These are phyloP conservation scores for Zygosaccharomyces bisporus DNA, from an alignment of 805 yeast species.

Conservation along the genomic window DNA sequence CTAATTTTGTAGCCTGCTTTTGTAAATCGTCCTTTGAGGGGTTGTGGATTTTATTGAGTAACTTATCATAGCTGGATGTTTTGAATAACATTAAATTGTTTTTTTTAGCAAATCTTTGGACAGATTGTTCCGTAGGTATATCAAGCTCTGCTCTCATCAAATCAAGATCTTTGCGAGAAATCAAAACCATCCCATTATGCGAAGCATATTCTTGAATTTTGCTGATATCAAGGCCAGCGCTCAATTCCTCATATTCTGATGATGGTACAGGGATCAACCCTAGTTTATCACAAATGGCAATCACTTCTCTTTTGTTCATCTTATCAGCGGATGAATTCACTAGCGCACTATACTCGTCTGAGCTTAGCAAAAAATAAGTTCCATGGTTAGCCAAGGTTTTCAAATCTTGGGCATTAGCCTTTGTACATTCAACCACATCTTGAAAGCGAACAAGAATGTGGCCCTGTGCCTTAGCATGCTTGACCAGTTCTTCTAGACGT, in stretches of 20 bases:
- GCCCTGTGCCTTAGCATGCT: slow-evolving; percentile 11
- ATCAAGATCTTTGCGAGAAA: slow-evolving; percentile 32
- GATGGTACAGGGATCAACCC: slow-evolving; percentile 24
- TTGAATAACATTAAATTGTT: slow-evolving; percentile 27
- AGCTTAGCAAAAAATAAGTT: slow-evolving; percentile 11
- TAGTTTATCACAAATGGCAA: slow-evolving; percentile 19
- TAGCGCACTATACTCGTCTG: slow-evolving; percentile 11
- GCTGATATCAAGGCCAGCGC: slow-evolving; percentile 9
- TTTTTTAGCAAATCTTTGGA: slow-evolving; percentile 28
- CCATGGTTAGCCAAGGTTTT: slow-evolving; percentile 4
- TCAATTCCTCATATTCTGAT: slow-evolving; percentile 27
- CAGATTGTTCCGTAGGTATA: slow-evolving; percentile 27
- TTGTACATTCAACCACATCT: background rate
- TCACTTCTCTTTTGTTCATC: slow-evolving; percentile 21
- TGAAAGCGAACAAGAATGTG: slow-evolving; percentile 8
- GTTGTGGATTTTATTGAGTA: slow-evolving; percentile 15
- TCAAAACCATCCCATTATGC: slow-evolving; percentile 20
- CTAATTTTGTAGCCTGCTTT: slow-evolving; percentile 29
- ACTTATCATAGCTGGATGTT: slow-evolving; percentile 24
- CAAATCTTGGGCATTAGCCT: slow-evolving; percentile 1
- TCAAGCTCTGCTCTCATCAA: slow-evolving; percentile 22
- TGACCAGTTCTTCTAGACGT: slow-evolving; percentile 17
- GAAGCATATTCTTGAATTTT: slow-evolving; percentile 28
- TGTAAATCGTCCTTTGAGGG: slow-evolving; percentile 34
- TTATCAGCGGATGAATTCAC: slow-evolving; percentile 8